Evolutionary conservation across 768 basidiomycete genomes (phyloP).

Genomic region (Kwoniella dendrophila): DNA sequence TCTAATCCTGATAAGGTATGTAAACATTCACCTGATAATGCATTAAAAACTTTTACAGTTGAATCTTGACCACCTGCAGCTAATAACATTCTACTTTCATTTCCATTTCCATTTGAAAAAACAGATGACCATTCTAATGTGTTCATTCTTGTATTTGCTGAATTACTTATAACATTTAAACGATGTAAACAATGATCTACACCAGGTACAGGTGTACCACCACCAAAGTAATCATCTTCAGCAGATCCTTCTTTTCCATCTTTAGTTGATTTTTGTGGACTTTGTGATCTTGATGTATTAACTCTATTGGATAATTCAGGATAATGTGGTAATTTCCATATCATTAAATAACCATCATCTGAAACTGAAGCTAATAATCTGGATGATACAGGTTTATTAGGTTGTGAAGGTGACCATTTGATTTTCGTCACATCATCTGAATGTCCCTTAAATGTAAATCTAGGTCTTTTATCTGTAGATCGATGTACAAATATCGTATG

Average conservation of each 20-base stretch:
- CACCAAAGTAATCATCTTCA: slow-evolving; percentile 43
- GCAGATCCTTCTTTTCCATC: slow-evolving; percentile 23
- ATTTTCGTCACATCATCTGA: slow-evolving; percentile 47
- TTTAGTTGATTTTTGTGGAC: slow-evolving; percentile 19
- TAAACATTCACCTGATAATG: slow-evolving; percentile 39
- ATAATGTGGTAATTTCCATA: slow-evolving; percentile 47
- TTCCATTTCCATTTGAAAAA: slow-evolving; percentile 37
- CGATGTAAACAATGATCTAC: slow-evolving; percentile 30
- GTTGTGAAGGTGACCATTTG: slow-evolving; percentile 39
- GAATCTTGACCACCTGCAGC: slow-evolving; percentile 51
- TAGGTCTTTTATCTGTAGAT: slow-evolving; percentile 30
- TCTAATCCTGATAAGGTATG: slow-evolving; percentile 42
- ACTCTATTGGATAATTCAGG: slow-evolving; percentile 26
- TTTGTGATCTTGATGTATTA: slow-evolving; percentile 13
- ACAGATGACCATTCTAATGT: slow-evolving; percentile 47
- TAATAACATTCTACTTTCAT: slow-evolving; percentile 37
- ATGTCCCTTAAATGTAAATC: slow-evolving; percentile 51
- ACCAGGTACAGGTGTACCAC: slow-evolving; percentile 26
- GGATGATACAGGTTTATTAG: slow-evolving; percentile 11
- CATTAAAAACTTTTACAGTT: slow-evolving; percentile 50
- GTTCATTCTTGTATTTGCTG: slow-evolving; percentile 46
- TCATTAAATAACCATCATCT: slow-evolving; percentile 49
- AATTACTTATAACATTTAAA: slow-evolving; percentile 27
- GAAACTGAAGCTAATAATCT: slow-evolving; percentile 48
- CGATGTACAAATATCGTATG: slow-evolving; percentile 47